Conservation (phyloP, 495 filamentous ascomycete species). For the Hyphodiscus hymeniophilus region DNA sequence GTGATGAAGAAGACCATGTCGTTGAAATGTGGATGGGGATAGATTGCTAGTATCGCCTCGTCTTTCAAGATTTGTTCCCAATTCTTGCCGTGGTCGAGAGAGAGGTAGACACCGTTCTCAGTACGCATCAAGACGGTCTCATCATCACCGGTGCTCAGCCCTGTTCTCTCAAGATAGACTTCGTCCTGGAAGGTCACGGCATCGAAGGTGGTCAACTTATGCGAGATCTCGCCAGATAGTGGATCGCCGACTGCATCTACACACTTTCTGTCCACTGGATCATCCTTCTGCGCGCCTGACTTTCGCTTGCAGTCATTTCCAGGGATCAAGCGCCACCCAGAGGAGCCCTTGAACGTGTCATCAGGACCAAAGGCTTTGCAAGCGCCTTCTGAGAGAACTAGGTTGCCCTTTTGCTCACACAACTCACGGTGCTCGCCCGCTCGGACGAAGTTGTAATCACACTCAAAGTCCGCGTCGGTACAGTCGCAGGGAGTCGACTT, state of each 20-base stretch:
- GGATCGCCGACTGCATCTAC: conserved; percentile 33
- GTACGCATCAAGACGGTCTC: conserved; percentile 85
- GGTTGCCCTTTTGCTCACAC: conserved; percentile 44
- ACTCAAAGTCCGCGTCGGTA: conserved; percentile 79
- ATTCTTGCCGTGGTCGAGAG: conserved; percentile 75
- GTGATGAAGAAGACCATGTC: conserved; percentile 85
- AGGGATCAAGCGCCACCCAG: conserved; percentile 86
- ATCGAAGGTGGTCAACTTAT: conserved; percentile 47
- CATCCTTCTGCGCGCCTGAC: conserved; percentile 47
- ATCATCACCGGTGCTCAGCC: conserved; percentile 51
- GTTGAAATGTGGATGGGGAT: conserved; percentile 68
- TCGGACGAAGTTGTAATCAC: conserved; percentile 78
- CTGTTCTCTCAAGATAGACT: conserved; percentile 78
- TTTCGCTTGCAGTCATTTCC: conserved; percentile 70
- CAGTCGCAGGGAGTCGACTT: conserved; percentile 68
- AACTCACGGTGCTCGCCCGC: conserved; percentile 42
- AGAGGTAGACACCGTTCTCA: conserved; percentile 53
- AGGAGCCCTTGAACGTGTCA: conserved; percentile 71
- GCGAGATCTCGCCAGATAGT: conserved; percentile 54
- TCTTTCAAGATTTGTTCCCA: conserved; percentile 56
- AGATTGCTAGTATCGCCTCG: conserved; percentile 55
- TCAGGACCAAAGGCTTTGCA: conserved; percentile 54
- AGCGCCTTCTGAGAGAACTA: conserved; percentile 45
- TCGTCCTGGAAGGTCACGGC: conserved; percentile 48
- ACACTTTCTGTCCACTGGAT: conserved; percentile 49